Percentiles rank a stretch among this genome's conserved stretches.
Conservation (phyloP, 2,329 filamentous ascomycete species). For the Aspergillus brunneoviolaceus region DNA sequence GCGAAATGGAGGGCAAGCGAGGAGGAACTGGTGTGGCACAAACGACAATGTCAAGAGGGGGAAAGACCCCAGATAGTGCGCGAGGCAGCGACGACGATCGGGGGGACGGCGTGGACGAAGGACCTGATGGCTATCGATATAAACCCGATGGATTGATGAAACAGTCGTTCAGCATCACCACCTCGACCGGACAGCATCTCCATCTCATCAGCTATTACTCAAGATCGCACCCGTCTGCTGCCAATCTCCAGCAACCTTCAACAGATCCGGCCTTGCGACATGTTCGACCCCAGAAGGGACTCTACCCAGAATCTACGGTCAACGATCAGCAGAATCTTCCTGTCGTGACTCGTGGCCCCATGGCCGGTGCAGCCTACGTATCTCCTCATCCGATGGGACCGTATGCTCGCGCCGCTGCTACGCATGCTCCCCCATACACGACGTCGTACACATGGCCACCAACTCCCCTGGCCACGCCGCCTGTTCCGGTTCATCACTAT, state of each 20-base stretch:
- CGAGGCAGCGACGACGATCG: conserved; percentile 81
- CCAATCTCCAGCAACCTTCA: conserved; percentile 76
- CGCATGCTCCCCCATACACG: conserved; percentile 42
- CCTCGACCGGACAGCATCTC: conserved; percentile 82
- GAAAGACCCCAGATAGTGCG: conserved; percentile 80
- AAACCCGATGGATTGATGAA: conserved; percentile 98
- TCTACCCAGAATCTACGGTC: conserved; percentile 95
- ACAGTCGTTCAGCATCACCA: conserved; percentile 99
- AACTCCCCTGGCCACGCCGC: conserved; percentile 46
- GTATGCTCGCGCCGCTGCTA: conserved; percentile 48
- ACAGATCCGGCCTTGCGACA: conserved; percentile 75
- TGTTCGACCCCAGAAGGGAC: conserved; percentile 85
- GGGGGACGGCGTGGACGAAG: conserved; percentile 65
- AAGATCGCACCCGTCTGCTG: conserved; percentile 69
- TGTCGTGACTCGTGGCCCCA: conserved; percentile 73
- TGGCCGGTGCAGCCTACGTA: conserved; percentile 57
- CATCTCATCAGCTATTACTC: conserved; percentile 98
- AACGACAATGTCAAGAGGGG: conserved; percentile 55
- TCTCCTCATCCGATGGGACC: conserved; percentile 55
- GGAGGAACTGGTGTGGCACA: conserved; percentile 70
- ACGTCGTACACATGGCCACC: conserved; percentile 47
- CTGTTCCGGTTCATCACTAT: conserved; percentile 36
- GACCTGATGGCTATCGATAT: conserved; percentile 85
- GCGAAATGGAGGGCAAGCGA: conserved; percentile 98
- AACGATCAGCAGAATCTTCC: conserved; percentile 80